Conservation (phyloP, 495 filamentous ascomycete species). For the Saxispiralis lemnorum region DNA sequence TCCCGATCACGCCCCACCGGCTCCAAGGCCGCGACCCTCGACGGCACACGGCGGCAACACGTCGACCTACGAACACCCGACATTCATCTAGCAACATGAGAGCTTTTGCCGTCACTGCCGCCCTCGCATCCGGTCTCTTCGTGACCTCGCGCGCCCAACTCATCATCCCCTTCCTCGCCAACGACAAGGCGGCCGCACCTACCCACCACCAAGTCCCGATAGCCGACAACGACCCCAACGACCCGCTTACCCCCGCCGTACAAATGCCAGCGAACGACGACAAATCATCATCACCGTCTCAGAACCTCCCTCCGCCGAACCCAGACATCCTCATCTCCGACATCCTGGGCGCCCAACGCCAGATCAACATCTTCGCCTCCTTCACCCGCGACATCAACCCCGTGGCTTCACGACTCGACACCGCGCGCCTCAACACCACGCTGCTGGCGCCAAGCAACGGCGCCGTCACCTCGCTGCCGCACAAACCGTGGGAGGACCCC, state of each 20-base stretch:
- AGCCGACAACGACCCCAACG: conserved; percentile 3
- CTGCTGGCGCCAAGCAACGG: conserved; percentile 78
- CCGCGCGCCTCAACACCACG: conserved; percentile 56
- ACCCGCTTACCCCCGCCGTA: conserved; percentile 3
- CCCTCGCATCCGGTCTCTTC: neutral
- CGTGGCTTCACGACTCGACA: conserved; percentile 52
- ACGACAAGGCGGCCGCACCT: neutral
- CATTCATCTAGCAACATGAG: no score
- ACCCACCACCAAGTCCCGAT: neutral
- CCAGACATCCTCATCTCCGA: conserved; percentile 51
- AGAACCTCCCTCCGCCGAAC: conserved; percentile 5
- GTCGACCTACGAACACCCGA: no score
- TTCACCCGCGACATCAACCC: conserved; percentile 66
- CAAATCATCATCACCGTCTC: neutral
- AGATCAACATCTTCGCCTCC: conserved; percentile 75
- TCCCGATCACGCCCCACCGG: no score
- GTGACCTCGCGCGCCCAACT: conserved; percentile 2
- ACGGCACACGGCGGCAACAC: no score
- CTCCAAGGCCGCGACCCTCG: no score
- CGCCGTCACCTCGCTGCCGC: conserved; percentile 56
- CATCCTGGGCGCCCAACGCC: conserved; percentile 62
- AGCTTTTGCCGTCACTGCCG: no score
- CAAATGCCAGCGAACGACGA: conserved; percentile 15
- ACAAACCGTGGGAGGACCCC: conserved; percentile 90
- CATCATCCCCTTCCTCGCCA: conserved; percentile 4